Evolutionary conservation across 495 filamentous ascomycete species (phyloP), one percentile per base, ranked within the genome.

Genomic region (Penicillium tannophilum): DNA sequence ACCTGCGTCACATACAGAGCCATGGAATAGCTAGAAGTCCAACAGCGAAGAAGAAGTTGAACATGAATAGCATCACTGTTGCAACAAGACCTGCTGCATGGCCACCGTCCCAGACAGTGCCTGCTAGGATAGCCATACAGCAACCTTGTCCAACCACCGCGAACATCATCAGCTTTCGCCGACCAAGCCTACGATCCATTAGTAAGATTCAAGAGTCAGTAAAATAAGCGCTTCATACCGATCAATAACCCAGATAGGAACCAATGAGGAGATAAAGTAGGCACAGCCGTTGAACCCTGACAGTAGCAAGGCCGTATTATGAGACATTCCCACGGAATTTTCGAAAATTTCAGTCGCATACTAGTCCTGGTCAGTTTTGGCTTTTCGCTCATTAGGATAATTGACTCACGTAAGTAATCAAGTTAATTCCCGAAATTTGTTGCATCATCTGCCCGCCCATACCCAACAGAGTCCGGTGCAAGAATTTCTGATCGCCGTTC

Each of bases 181-280:
- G 72, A 54, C 78, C 79, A 49, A 77, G 73, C 31, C 75, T 75
- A 44, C 28, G 24, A 3, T 20, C 51, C 5, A 36, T 67, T 60
- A 64, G 61, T 28, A 1, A 36, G 2, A 6, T 11, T 36, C 16
- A 42, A 20, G 14, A 33, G 1, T 11, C 6, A 28, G 47, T 47
- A 1, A 12, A 19, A 4, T 33, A 8, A 41, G 39, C 16, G 39
- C 14, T 24, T n/a, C 57, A 41, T 65, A 73, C 67, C 70, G 63
- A 58, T 82, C 79, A 54, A 86, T 81, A 26, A 79, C 74, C 48
- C 78, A 79, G 20, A 84, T 79, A 11, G 78, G 82, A 17, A 82
- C 68, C 24, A 79, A 56, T 1, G 77, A 73, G 39, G 80, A 77
- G 24, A 83, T 54, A 41, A 81, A 77, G 57, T 81, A 81, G 5